Base-by-base conservation (phyloP, 2,329 filamentous ascomycete species). In the Parascedosporium putredinis region DNA sequence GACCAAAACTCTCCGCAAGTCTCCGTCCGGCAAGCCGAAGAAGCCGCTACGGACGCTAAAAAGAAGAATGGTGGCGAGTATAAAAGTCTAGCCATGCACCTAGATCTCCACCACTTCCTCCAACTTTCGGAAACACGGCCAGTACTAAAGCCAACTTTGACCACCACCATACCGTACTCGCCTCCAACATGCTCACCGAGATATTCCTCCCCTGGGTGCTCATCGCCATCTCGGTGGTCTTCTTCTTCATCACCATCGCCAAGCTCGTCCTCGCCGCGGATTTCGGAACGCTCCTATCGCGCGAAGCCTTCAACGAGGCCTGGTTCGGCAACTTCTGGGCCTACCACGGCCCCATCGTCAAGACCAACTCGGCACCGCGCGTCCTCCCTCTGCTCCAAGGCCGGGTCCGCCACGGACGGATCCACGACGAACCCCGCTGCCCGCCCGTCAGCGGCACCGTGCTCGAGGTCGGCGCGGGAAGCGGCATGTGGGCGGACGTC, bases 381-480 rank as follows among this genome's bases (percentile, higher is more conserved):
- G 71, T 79, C 1, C 54, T 70, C 9, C 72, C 75, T 0, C 61
- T 78, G 1, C 62, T 78, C 1, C 64, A 70, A 31, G 71, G 71
- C 4, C 61, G 64, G 27, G 58, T 64, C 1, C 45, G 49, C 4
- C 47, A 49, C 4, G 70, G 70, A 3, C 42, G 33, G 8, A 68
- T 75, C 2, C 76, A 68, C 53, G 75, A 78, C 61, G 75, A 79
- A 54, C 51, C 42, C 5, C 57, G 69, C 27, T 57, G 60, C 49
- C 58, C 64, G 51, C 69, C 69, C 2, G 64, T 79, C 5, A 58
- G 59, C 1, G 78, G 80, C 3, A 66, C 73, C 2, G 73, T 81
- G 3, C 60, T 84, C 40, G 81, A 85, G 62, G 70, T 84, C 49
- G 81, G 81, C 2, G 73, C 81, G 2, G 82, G 78, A 3, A 70